Evolutionary conservation across 2,329 filamentous ascomycete genomes (phyloP), one percentile per base, ranked within the genome.

Genomic region (Alternaria rosae): DNA sequence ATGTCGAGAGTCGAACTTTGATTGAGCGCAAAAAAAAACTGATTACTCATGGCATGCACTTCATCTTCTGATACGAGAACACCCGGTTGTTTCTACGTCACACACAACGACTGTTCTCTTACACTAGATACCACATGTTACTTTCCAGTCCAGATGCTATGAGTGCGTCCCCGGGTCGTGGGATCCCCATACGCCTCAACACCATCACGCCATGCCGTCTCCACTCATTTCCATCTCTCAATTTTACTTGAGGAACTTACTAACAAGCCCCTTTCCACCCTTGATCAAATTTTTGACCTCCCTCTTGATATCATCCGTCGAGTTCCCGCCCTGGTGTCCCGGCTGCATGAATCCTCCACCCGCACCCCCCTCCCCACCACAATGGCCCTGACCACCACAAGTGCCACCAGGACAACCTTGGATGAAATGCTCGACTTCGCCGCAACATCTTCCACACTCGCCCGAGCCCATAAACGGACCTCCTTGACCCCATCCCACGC

Each of bases 401-500:
- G 50, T 59, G 6, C 70, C 70, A 1, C 71, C 72, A 30, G 69
- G 70, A 62, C 71, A 74, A 12, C 76, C 76, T 35, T 73, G 65
- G 43, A 74, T 68, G 47, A 77, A 76, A 52, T 76, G 72, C 7
- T 74, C 64, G 1, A 78, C 68, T 55, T 77, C 73, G 9, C 66
- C 64, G 48, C 78, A 79, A 38, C 75, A 72, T 32, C 70, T 54
- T 1, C 76, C 75, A 51, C 81, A 82, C 48, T 82, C 77, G 8
- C 72, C 75, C 4, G 68, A 75, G 0, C 81, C 81, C 82, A 83
- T 83, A 52, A 75, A 78, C 6, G 82, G 81, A 0, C 81, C 81
- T 0, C 76, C 67, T 1, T 69, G 45, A 0, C 66, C 67, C 75
- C 76, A 78, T 1, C 76, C 76, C 6, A 84, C 80, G 45, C 81